These are phyloP conservation scores for Darksidea phi DNA, from an alignment of 495 filamentous ascomycete genomes.

Conservation along the genomic window DNA sequence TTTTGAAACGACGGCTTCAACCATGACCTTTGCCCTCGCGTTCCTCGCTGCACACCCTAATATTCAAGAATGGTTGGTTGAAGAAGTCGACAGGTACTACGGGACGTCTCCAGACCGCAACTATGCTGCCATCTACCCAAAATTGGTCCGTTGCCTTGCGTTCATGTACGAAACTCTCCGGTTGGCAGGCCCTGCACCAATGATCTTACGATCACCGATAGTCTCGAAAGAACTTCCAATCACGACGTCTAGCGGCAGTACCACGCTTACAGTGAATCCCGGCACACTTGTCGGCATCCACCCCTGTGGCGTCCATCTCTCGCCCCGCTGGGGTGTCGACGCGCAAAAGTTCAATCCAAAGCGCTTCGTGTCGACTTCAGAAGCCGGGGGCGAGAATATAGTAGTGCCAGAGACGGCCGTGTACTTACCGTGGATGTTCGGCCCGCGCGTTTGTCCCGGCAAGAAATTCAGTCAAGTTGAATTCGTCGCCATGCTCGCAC, in stretches of 20 bases:
- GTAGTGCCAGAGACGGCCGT: too few relatives aligned
- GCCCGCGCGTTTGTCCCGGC: constrained; percentile 22
- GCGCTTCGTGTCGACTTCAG: constrained; percentile 13
- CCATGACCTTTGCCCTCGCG: constrained; percentile 16
- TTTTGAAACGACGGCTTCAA: constrained; percentile 28
- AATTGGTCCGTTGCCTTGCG: constrained; percentile 16
- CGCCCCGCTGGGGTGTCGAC: too few relatives aligned
- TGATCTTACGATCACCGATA: too few relatives aligned
- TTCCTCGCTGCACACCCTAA: constrained; percentile 23
- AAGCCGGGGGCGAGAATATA: constrained; percentile 8
- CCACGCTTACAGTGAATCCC: too few relatives aligned
- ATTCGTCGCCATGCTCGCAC: constrained; percentile 19
- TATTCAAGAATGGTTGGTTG: constrained; percentile 30
- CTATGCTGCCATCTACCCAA: constrained; percentile 10
- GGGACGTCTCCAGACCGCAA: background rate
- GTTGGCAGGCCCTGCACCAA: too few relatives aligned
- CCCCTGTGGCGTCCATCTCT: too few relatives aligned
- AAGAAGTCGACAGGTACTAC: constrained; percentile 16
- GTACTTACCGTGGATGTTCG: constrained; percentile 17
- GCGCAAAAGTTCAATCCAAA: too few relatives aligned
- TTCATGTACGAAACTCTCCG: background rate
- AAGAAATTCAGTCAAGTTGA: constrained; percentile 32
- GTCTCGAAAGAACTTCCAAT: background rate
- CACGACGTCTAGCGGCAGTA: too few relatives aligned
- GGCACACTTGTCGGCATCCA: too few relatives aligned